These are phyloP conservation scores for Mycocentrospora acerina DNA, from an alignment of 2,329 filamentous ascomycete genomes.

Conservation along the genomic window DNA sequence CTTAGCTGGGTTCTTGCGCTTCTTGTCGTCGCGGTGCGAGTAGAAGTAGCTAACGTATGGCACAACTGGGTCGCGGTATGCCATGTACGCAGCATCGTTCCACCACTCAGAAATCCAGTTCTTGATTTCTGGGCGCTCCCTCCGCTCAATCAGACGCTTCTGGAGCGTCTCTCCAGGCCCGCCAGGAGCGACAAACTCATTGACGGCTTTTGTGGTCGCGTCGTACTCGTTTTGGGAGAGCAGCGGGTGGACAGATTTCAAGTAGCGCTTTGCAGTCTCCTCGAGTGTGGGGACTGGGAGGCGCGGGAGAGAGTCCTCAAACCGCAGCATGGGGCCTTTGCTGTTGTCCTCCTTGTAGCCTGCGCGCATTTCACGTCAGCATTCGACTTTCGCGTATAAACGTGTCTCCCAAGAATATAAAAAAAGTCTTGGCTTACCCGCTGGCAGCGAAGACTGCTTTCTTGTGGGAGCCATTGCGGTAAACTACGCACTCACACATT, in stretches of 20 bases:
- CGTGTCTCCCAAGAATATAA: constrained; percentile 15
- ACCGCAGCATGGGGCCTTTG: constrained; percentile 80
- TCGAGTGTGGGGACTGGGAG: constrained; percentile 80
- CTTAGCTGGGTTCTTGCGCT: constrained; percentile 84
- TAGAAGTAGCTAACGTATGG: constrained; percentile 99
- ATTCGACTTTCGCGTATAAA: background rate
- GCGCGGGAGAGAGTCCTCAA: constrained; percentile 79
- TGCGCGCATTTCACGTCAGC: constrained; percentile 34
- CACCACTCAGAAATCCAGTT: constrained; percentile 99
- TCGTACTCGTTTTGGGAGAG: constrained; percentile 69
- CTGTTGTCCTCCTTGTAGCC: constrained; percentile 78
- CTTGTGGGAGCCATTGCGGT: constrained; percentile 39
- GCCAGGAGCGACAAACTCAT: constrained; percentile 86
- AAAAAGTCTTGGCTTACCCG: constrained; percentile 43
- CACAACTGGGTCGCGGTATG: constrained; percentile 91
- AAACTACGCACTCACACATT: constrained; percentile 23
- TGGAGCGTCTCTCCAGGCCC: constrained; percentile 82
- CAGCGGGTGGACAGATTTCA: constrained; percentile 76
- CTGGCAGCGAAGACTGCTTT: constrained; percentile 50
- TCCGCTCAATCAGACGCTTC: constrained; percentile 77
- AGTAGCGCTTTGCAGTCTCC: constrained; percentile 77
- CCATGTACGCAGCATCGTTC: constrained; percentile 92
- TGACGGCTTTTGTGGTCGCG: constrained; percentile 76
- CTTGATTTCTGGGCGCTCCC: constrained; percentile 76
- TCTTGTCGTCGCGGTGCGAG: constrained; percentile 91